phyloP scores from a whole-genome alignment of 2,329 filamentous ascomycete species.

The Fusarium citri region DNA sequence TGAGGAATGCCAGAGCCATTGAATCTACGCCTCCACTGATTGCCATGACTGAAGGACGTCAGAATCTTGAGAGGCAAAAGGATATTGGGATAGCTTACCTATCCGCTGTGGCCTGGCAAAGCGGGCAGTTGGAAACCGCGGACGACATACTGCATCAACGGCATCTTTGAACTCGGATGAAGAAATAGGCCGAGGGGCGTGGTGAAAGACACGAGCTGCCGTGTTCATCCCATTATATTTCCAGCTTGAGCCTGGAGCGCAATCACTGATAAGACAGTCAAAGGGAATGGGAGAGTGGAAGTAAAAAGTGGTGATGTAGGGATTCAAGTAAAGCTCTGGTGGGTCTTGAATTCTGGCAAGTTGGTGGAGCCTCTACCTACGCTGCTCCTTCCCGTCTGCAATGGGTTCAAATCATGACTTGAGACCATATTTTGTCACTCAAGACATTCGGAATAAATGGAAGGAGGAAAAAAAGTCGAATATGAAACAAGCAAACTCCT shows the following conservation, averaged over 20 bases:
- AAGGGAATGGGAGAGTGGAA: not conserved
- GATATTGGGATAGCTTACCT: conserved; percentile 50
- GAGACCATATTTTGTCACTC: not conserved
- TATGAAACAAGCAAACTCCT: not conserved
- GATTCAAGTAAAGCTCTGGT: conserved; percentile 30
- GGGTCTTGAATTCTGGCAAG: conserved; percentile 24
- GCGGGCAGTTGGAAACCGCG: conserved; percentile 60
- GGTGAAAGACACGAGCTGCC: conserved; percentile 51
- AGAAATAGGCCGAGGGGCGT: conserved; percentile 53
- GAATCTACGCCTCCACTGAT: conserved; percentile 95
- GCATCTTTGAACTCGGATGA: conserved; percentile 58
- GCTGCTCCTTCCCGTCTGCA: not conserved
- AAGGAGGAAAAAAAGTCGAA: not conserved
- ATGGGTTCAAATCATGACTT: not conserved
- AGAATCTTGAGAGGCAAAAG: not conserved
- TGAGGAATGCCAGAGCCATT: conserved; percentile 91
- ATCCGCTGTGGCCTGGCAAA: conserved; percentile 53
- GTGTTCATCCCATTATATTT: conserved; percentile 53
- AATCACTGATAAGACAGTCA: conserved; percentile 12
- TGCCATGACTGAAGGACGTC: conserved; percentile 70
- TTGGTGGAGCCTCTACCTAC: conserved; percentile 17
- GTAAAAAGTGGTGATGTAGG: conserved; percentile 29
- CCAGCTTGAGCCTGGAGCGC: conserved; percentile 24
- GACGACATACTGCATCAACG: conserved; percentile 61
- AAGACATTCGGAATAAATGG: not conserved